Percentiles rank a stretch among this genome's conserved stretches.
phyloP scores from a whole-genome alignment of 495 filamentous ascomycete species.

The Tuber microsphaerosporum region DNA sequence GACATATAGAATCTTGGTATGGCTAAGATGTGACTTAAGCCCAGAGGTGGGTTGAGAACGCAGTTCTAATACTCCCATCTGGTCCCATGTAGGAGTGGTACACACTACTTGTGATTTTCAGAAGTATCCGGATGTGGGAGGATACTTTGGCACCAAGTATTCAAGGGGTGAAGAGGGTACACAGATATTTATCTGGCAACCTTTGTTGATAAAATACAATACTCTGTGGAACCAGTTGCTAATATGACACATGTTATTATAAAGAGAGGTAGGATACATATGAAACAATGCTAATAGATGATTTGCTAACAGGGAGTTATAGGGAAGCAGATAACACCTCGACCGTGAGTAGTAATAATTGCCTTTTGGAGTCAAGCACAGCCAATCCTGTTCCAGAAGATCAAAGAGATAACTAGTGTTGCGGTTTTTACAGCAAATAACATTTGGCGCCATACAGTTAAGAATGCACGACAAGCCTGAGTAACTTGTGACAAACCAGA shows the following conservation, averaged over 20 bases:
- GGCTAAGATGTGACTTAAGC: no score
- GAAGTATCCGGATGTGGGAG: no score
- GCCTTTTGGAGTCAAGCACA: background rate
- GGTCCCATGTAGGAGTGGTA: no score
- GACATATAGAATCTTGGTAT: no score
- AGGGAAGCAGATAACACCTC: conserved; percentile 1
- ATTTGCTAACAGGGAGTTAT: no score
- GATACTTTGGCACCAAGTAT: no score
- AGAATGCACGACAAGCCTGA: background rate
- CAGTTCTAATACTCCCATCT: no score
- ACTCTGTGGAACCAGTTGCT: background rate
- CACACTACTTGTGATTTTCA: no score
- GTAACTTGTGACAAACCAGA: background rate
- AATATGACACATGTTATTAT: background rate
- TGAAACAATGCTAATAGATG: no score
- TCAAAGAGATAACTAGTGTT: background rate
- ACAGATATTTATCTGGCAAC: no score
- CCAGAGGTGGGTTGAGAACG: no score
- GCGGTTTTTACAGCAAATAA: background rate
- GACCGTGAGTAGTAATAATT: conserved; percentile 1
- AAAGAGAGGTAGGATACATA: background rate
- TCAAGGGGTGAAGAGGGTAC: no score
- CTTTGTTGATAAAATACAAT: background rate
- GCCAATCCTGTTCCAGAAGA: background rate
- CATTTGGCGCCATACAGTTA: conserved; percentile 3